Conservation (phyloP, 441 rosid genomes). For the Eutrema salsugineum region DNA sequence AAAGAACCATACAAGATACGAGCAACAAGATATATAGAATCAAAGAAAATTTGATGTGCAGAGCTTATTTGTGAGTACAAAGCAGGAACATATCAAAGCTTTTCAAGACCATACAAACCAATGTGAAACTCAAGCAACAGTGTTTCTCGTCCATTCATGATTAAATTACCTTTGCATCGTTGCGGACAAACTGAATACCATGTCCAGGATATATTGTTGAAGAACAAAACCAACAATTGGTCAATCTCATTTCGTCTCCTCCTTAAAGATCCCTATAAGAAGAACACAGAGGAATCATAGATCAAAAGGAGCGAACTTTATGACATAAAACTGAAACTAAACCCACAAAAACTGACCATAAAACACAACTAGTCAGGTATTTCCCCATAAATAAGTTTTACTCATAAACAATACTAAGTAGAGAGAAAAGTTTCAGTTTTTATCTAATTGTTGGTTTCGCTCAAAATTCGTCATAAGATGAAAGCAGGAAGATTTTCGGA, state of each 20-base stretch:
- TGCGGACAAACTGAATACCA: conserved; percentile 93
- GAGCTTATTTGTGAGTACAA: neutral
- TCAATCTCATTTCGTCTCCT: conserved; percentile 62
- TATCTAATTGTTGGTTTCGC: too few species aligned
- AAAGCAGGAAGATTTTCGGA: too few species aligned
- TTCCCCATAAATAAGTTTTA: neutral
- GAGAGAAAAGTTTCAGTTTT: neutral
- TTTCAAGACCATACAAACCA: neutral
- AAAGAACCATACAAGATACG: neutral
- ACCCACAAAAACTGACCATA: neutral
- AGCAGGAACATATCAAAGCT: neutral
- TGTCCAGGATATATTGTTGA: conserved; percentile 94
- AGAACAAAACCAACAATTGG: conserved; percentile 97
- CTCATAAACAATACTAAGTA: neutral
- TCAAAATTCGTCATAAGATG: too few species aligned
- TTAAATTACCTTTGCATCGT: conserved; percentile 79
- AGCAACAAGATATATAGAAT: neutral
- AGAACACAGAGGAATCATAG: neutral
- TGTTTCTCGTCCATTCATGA: neutral
- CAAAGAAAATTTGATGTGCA: neutral
- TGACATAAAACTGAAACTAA: neutral
- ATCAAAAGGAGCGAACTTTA: neutral
- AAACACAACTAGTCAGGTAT: neutral
- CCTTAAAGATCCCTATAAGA: conserved; percentile 2
- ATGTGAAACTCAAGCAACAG: neutral